These are phyloP conservation scores for Termitomyces sp. DNA, from an alignment of 768 basidiomycete species.

Conservation along the genomic window DNA sequence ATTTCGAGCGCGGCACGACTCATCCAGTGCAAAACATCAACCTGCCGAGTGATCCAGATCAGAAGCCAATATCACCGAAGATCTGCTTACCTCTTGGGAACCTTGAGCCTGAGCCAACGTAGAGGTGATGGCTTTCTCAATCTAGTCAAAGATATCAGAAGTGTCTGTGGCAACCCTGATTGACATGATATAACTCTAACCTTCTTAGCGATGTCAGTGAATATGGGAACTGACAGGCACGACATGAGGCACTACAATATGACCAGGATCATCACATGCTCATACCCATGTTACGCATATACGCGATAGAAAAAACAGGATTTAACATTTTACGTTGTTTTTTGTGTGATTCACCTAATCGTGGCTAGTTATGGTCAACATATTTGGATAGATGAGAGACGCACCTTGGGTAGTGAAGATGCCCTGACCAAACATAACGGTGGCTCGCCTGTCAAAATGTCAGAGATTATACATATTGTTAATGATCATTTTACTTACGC, in stretches of 20 bases:
- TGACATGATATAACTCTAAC: neutral
- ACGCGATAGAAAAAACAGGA: too few species aligned
- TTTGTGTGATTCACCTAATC: too few species aligned
- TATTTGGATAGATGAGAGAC: neutral
- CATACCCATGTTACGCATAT: too few species aligned
- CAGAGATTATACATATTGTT: too few species aligned
- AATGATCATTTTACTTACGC: neutral
- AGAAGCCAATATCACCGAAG: too few species aligned
- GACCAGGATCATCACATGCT: too few species aligned
- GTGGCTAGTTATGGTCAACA: too few species aligned
- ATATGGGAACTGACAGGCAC: constrained; percentile 3
- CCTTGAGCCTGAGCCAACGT: neutral
- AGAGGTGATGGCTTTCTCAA: neutral
- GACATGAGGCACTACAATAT: too few species aligned
- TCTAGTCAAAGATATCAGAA: neutral
- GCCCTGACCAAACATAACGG: neutral
- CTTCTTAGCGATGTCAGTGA: constrained; percentile 12
- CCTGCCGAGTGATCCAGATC: too few species aligned
- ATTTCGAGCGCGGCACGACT: constrained; percentile 10
- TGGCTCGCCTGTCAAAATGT: neutral
- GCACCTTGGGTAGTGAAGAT: constrained; percentile 1
- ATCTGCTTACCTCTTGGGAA: constrained; percentile 1
- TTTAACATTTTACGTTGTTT: too few species aligned
- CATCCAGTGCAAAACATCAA: constrained; percentile 15
- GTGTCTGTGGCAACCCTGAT: neutral